Evolutionary conservation across 768 basidiomycete species (phyloP), one percentile per base, ranked within the genome.

Genomic region (Hypholoma fasciculare): DNA sequence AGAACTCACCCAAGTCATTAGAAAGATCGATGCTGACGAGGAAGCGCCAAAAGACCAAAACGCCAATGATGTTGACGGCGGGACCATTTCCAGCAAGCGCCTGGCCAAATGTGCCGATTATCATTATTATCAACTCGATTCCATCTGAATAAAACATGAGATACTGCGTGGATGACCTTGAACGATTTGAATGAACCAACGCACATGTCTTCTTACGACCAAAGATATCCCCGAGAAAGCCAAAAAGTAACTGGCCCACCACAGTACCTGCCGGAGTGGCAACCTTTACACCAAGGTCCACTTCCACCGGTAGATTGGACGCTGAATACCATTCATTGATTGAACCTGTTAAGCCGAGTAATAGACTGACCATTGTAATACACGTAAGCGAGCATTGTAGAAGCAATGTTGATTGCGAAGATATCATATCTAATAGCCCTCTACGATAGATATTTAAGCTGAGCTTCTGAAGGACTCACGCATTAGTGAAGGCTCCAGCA

Each of bases 401-500:
- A 84, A 0, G 85, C 92, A 46, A 96, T 90, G 71, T 88, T 92
- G 74, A 96, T 96, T 7, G 92, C 90, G 66, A 95, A 97, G 59
- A 96, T 88, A 60, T 94, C 92, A 66, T 92, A 92, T 59, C 84
- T 84, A 53, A 27, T 26, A 37, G 23, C 20, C 2, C 20, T 14
- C 37, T 14, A 34, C 30, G 2, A 23, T 39, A 27, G 4, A n/a
- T 17, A 16, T 20, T 19, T 17, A 42, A 37, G 49, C 26, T 20
- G 52, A 56, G 67, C 77, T 57, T 62, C 82, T 78, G 37, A 26
- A 42, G 53, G 20, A 72, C 82, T 63, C 63, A 86, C 82, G 88
- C 86, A 76, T 92, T 92, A 49, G 94, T 94, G 79, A 94, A 96
- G 81, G 95, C 95, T 20, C 94, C 94, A 8, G 89, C 89, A 65